Evolutionary conservation across 305 asterid genomes (phyloP).

Genomic region (Fraxinus latifolia): DNA sequence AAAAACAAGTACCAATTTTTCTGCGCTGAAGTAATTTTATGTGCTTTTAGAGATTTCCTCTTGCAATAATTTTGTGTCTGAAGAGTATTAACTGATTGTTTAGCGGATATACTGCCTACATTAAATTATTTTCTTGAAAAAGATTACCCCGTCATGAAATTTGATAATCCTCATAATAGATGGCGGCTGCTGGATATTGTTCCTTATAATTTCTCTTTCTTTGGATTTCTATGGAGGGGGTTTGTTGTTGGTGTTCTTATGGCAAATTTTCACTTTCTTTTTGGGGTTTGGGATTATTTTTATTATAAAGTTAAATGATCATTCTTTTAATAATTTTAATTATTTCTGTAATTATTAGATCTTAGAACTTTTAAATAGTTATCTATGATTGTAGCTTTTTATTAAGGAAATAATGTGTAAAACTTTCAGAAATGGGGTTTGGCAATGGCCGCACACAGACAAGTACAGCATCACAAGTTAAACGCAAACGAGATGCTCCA

Average conservation of each 20-base stretch:
- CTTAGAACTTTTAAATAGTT: not conserved
- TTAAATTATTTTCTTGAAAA: not conserved
- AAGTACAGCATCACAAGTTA: not conserved
- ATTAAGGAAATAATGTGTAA: not conserved
- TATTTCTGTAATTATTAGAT: not conserved
- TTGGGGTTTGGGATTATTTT: not conserved
- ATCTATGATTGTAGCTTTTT: not conserved
- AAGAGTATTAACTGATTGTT: not conserved
- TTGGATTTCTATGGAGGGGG: not conserved
- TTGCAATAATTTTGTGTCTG: not conserved
- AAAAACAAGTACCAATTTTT: not conserved
- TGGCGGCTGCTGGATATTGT: not conserved
- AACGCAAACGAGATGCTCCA: not conserved
- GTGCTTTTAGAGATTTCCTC: not conserved
- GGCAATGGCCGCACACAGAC: not conserved
- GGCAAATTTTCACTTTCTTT: not conserved
- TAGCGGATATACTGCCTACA: not conserved
- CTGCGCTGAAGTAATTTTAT: not conserved
- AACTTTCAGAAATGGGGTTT: conserved; percentile 1
- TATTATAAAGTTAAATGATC: not conserved
- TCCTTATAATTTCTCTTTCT: not conserved
- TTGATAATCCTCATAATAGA: not conserved
- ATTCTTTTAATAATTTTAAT: not conserved
- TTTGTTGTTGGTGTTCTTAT: not conserved
- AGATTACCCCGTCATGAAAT: not conserved